These are phyloP conservation scores for Eimeria acervulina DNA, from an alignment of 169 alveolate genomes.

Conservation along the genomic window DNA sequence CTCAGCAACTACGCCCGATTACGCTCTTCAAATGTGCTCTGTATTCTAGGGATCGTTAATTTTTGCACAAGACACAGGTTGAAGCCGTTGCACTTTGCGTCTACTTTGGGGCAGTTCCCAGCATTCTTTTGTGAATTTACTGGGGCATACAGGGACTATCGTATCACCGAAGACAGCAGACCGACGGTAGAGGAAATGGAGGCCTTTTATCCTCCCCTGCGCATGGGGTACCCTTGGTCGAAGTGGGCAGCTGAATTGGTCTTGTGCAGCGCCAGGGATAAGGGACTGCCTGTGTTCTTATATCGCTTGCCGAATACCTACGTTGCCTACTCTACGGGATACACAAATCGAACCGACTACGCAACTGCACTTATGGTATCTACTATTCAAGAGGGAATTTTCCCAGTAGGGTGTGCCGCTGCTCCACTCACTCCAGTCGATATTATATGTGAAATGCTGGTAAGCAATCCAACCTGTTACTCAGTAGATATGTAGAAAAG, in stretches of 20 bases:
- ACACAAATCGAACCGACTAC: slow-evolving; percentile 88
- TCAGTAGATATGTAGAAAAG: background rate
- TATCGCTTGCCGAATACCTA: slow-evolving; percentile 89
- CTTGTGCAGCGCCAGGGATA: slow-evolving; percentile 84
- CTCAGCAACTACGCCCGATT: slow-evolving; percentile 87
- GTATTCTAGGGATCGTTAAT: slow-evolving; percentile 82
- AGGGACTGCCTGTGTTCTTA: slow-evolving; percentile 86
- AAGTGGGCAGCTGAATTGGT: slow-evolving; percentile 90
- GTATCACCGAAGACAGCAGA: slow-evolving; percentile 84
- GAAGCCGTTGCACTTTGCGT: slow-evolving; percentile 87
- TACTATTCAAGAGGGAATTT: slow-evolving; percentile 87
- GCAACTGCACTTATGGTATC: slow-evolving; percentile 88
- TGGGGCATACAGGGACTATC: slow-evolving; percentile 81
- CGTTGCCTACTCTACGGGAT: slow-evolving; percentile 88
- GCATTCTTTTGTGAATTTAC: slow-evolving; percentile 87
- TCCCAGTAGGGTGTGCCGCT: slow-evolving; percentile 88
- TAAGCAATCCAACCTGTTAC: slow-evolving; percentile 10
- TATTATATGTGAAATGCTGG: slow-evolving; percentile 87
- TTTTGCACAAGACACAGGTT: slow-evolving; percentile 85
- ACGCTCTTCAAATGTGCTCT: slow-evolving; percentile 86
- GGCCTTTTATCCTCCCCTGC: slow-evolving; percentile 85
- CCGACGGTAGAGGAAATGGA: slow-evolving; percentile 87
- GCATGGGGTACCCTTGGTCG: slow-evolving; percentile 89
- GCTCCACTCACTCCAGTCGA: slow-evolving; percentile 90
- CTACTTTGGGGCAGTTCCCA: slow-evolving; percentile 89